These are phyloP conservation scores for Neurospora hispaniola DNA, from an alignment of 495 filamentous ascomycete species.

Conservation along the genomic window DNA sequence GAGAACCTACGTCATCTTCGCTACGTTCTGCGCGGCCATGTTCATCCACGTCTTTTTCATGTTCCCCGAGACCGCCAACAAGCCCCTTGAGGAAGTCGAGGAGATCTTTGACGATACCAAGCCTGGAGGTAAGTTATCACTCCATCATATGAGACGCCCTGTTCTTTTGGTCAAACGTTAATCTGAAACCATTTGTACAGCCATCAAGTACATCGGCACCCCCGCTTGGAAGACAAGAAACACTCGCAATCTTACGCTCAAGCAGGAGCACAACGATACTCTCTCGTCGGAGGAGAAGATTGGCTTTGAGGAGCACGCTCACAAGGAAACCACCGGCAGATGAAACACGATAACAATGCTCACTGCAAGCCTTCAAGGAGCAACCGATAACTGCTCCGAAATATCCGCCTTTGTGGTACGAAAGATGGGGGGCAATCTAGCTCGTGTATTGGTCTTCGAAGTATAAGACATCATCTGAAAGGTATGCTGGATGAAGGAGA, in stretches of 20 bases:
- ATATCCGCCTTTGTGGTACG: not conserved
- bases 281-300: slow-evolving; percentile 22
- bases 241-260: slow-evolving; percentile 19
- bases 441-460: not conserved
- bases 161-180: not conserved
- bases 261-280: slow-evolving; percentile 24
- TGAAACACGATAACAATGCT: not conserved
- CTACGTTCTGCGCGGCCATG: slow-evolving; percentile 63
- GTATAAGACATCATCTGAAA: not conserved
- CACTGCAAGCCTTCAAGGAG: not conserved
- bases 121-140: slow-evolving; percentile 13
- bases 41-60: slow-evolving; percentile 67
- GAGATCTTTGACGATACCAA: slow-evolving; percentile 49
- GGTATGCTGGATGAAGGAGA: not conserved
- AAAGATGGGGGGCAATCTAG: not conserved
- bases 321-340: slow-evolving; percentile 3
- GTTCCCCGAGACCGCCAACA: slow-evolving; percentile 76
- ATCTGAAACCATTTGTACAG: slow-evolving; percentile 22
- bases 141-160: not conserved
- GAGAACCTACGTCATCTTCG: slow-evolving; percentile 67
- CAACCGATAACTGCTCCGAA: not conserved
- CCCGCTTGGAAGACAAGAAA: slow-evolving; percentile 59
- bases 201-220: slow-evolving; percentile 52
- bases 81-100: slow-evolving; percentile 69
- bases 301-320: slow-evolving; percentile 3